These are phyloP conservation scores for Micractinium conductrix DNA, from an alignment of 139 green algal species.

Conservation along the genomic window DNA sequence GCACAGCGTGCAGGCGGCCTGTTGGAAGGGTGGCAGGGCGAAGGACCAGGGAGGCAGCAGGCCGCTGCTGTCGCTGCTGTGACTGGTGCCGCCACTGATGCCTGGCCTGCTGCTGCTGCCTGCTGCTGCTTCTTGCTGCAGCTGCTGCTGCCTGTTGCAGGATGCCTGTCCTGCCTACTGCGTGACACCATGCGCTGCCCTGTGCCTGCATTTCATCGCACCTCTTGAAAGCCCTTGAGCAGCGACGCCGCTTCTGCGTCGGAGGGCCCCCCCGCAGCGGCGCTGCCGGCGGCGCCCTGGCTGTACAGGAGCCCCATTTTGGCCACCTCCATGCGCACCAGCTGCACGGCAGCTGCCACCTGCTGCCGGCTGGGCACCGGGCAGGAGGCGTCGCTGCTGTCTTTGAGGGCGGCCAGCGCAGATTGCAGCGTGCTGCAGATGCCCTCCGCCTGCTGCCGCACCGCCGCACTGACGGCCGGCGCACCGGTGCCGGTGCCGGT, in stretches of 20 bases:
- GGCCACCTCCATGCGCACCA: slow-evolving; percentile 22
- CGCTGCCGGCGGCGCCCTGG: neutral
- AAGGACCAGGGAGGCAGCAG: too few relatives aligned
- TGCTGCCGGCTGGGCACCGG: neutral
- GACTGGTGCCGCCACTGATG: too few relatives aligned
- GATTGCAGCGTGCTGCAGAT: slow-evolving; percentile 4
- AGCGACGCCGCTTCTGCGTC: neutral
- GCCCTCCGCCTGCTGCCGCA: slow-evolving; percentile 4
- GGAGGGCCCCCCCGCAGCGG: neutral
- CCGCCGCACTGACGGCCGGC: neutral
- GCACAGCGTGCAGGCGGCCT: too few relatives aligned
- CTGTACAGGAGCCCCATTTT: slow-evolving; percentile 28
- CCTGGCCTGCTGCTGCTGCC: too few relatives aligned
- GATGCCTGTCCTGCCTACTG: too few relatives aligned
- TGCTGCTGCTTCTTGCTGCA: too few relatives aligned
- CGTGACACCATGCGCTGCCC: too few relatives aligned
- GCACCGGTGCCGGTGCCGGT: neutral
- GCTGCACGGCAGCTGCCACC: neutral
- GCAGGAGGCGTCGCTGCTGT: neutral
- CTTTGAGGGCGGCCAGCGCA: neutral
- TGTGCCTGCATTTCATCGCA: too few relatives aligned
- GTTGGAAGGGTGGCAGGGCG: too few relatives aligned
- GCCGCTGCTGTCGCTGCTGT: too few relatives aligned
- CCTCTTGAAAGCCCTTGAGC: slow-evolving; percentile 9
- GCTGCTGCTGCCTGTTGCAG: too few relatives aligned